Conservation (phyloP, 2,329 filamentous ascomycete genomes). For the Didymella lethalis region DNA sequence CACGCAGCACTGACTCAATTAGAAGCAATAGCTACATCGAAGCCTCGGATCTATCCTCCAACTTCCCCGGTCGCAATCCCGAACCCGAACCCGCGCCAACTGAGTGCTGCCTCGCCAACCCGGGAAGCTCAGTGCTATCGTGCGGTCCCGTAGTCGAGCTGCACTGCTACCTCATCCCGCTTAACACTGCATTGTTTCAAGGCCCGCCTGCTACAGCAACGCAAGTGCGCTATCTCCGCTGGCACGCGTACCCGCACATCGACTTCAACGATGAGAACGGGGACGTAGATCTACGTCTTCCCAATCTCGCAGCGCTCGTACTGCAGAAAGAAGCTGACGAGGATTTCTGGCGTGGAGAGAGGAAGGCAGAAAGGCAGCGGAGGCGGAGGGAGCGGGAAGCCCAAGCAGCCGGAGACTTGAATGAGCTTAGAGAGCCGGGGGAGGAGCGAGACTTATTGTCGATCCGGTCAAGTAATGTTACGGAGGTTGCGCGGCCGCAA, state of each 20-base stretch:
- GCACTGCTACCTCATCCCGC: background rate
- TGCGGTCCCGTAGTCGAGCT: background rate
- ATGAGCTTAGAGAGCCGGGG: too few species aligned
- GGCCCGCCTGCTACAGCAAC: background rate
- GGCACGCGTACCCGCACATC: background rate
- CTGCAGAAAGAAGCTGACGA: background rate
- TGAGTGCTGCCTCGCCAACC: background rate
- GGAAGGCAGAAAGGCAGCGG: background rate
- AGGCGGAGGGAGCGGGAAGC: background rate
- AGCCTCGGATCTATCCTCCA: background rate
- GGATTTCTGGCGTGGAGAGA: background rate
- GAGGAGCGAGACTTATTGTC: too few species aligned
- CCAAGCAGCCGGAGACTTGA: background rate
- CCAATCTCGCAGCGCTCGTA: background rate
- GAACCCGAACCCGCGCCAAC: background rate
- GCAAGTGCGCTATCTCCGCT: background rate
- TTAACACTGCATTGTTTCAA: background rate
- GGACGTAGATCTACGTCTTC: background rate
- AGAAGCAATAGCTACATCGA: background rate
- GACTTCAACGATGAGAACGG: background rate
- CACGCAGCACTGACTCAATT: background rate
- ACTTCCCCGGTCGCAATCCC: background rate
- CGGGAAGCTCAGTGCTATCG: background rate
- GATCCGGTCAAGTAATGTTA: too few species aligned
- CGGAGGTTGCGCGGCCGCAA: too few species aligned